phyloP scores from a whole-genome alignment of 192 early-diverging fungal species.

The Linnemannia schmuckeri region DNA sequence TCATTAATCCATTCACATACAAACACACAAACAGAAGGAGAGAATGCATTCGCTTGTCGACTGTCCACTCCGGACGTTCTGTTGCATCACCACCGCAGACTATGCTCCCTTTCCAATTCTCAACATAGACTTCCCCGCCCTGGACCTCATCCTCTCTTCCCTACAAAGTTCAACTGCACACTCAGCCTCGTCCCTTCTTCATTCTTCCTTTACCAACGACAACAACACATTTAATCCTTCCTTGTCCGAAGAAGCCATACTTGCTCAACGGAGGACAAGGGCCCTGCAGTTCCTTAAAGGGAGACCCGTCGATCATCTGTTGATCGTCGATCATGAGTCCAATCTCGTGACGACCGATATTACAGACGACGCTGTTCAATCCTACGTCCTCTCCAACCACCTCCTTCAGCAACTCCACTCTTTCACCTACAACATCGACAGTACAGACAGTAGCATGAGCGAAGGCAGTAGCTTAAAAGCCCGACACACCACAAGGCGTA shows the following conservation, averaged over 20 bases:
- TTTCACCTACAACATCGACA: not conserved
- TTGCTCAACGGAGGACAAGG: not conserved
- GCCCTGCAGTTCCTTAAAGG: conserved; percentile 3
- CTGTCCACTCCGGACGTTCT: conserved; percentile 43
- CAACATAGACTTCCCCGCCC: conserved; percentile 22
- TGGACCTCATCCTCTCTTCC: conserved; percentile 34
- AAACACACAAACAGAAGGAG: not conserved
- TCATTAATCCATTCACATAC: not conserved
- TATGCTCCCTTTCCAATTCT: conserved; percentile 29
- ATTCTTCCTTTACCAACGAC: not conserved
- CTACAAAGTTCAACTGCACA: not conserved
- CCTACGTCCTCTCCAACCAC: conserved; percentile 11
- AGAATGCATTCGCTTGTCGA: conserved; percentile 36
- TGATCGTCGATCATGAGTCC: conserved; percentile 17
- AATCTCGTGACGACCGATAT: not conserved
- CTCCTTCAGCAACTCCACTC: not conserved
- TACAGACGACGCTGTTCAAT: not conserved
- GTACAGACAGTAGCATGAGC: not conserved
- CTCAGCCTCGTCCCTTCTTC: not conserved
- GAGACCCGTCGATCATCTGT: conserved; percentile 12
- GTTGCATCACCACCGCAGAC: conserved; percentile 41
- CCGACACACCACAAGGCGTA: not conserved
- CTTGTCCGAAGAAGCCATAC: not conserved
- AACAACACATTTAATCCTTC: not conserved
- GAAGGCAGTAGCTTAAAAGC: not conserved